Evolutionary conservation across 164 flowering plant species (phyloP), one percentile per base, ranked within the genome.

Genomic region (Malania oleifera): DNA sequence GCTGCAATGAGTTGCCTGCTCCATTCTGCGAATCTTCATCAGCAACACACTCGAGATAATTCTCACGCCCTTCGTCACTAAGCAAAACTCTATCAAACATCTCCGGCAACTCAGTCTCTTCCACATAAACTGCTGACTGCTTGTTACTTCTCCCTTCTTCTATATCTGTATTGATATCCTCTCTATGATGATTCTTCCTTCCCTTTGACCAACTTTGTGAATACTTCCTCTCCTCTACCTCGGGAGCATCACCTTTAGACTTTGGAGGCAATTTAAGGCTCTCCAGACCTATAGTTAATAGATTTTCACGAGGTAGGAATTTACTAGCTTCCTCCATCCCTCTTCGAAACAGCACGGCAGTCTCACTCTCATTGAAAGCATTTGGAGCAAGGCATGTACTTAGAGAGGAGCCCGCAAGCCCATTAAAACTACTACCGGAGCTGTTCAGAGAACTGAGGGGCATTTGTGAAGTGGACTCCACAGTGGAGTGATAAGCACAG

Each of bases 11-110:
- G 15, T 17, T 17, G 15, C 1, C 11, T 34, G 38, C 9, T 12
- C 17, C 43, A 3, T 5, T 39, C 43, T 39, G 43, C 18, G 46
- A 43, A 5, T 43, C 22, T 43, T 7, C 46, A 17, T 43, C 20
- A 2, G 19, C 20, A n/a, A 6, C 5, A 20, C 18, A 17, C 4
- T 17, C 5, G 22, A 22, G 19, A 6, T 6, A 0, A 20, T 17
- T 43, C 1, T n/a, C n/a, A n/a, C 9, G 22, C 5, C 1, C 22
- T 12, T 43, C 5, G 12, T 6, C 22, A 18, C 18, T 18, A 22
- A 43, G 46, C 46, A 43, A 43, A 18, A 43, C 46, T 22, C 20
- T 43, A 43, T 43, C 46, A n/a, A 43, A 43, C 46, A 43, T 43
- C 46, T 43, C 46, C 5, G 46, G 18, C 9, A 43, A n/a, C 22